Base-by-base conservation (phyloP, 306 rosid genomes). In the Arachis hypogaea region DNA sequence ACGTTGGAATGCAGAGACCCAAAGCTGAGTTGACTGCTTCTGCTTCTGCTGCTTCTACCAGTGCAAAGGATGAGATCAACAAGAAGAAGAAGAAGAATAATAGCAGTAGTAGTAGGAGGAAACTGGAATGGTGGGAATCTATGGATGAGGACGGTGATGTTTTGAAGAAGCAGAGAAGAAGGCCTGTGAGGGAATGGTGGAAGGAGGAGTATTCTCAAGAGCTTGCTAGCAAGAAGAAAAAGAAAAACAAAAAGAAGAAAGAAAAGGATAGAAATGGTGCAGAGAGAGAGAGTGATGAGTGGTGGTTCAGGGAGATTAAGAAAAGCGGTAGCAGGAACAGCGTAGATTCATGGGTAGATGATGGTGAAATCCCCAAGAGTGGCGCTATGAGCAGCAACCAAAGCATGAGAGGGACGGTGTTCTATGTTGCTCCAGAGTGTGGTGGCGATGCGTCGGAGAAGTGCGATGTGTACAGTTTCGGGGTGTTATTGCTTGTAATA, bases 151-250 rank as follows among this genome's bases (percentile, higher is more conserved):
- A 78, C 52, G 80, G 29, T 41, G 45, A 49, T 45, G 69, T 44
- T 58, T 33, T 42, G 47, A 87, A 83, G 75, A 84, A 83, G 42
- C 85, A 84, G 55, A 86, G 82, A 82, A 85, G 86, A 78, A 90
- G 85, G 77, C 87, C 86, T 0, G 93, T 79, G 3, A 92, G 91
- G 85, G 98, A 90, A 55, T 92, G 98, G 98, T 93, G 98, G 98
- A 90, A 81, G 85, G 97, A 93, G 60, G 98, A 93, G 82, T 86
- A 86, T 49, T 78, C 90, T 22, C 86, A 89, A 64, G 96, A 91
- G 74, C 88, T 93, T 5, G 68, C 82, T 0, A 91, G 73, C 77
- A 85, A 89, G 82, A 86, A 78, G 54, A 91, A 81, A 86, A 90
- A 89, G 49, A 78, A 69, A 22, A 70, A 78, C 4, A 61, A 61